Evolutionary conservation across 192 early-diverging fungal genomes (phyloP).

Genomic region (Coemansia sp.): DNA sequence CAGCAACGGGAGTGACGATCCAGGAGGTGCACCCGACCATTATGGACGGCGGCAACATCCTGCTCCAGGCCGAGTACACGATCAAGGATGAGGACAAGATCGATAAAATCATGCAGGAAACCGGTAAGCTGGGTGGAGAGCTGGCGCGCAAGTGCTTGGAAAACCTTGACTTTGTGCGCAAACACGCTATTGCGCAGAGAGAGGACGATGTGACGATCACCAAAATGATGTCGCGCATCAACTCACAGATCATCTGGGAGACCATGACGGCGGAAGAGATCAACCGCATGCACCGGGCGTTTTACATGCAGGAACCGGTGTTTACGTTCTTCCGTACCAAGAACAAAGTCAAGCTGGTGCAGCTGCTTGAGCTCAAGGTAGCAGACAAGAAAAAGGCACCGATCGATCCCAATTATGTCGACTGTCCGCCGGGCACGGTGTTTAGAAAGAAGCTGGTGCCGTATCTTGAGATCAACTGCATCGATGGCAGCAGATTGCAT

Average conservation of each 20-base stretch:
- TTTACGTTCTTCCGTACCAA: constrained; percentile 32
- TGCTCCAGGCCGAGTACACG: constrained; percentile 55
- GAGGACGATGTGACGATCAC: constrained; percentile 60
- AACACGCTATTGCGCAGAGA: constrained; percentile 61
- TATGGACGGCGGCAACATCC: constrained; percentile 85
- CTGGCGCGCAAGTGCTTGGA: constrained; percentile 12
- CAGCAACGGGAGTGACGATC: constrained; percentile 75
- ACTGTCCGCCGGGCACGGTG: constrained; percentile 16
- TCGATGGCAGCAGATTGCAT: constrained; percentile 32
- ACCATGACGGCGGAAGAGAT: constrained; percentile 59
- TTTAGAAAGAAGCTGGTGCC: constrained; percentile 13
- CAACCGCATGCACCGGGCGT: constrained; percentile 65
- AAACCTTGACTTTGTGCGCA: constrained; percentile 33
- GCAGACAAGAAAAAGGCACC: constrained; percentile 4
- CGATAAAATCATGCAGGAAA: constrained; percentile 6
- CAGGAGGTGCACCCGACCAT: constrained; percentile 72
- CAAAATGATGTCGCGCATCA: constrained; percentile 60
- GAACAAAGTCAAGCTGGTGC: constrained; percentile 24
- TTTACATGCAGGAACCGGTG: constrained; percentile 29
- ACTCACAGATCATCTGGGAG: constrained; percentile 59
- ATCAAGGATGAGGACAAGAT: background rate
- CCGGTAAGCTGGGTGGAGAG: constrained; percentile 14
- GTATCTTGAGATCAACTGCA: constrained; percentile 30
- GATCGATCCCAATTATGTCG: constrained; percentile 6
- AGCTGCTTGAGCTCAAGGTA: constrained; percentile 19